Evolutionary conservation across 2,329 filamentous ascomycete genomes (phyloP).

Genomic region (Plectosphaerella plurivora): DNA sequence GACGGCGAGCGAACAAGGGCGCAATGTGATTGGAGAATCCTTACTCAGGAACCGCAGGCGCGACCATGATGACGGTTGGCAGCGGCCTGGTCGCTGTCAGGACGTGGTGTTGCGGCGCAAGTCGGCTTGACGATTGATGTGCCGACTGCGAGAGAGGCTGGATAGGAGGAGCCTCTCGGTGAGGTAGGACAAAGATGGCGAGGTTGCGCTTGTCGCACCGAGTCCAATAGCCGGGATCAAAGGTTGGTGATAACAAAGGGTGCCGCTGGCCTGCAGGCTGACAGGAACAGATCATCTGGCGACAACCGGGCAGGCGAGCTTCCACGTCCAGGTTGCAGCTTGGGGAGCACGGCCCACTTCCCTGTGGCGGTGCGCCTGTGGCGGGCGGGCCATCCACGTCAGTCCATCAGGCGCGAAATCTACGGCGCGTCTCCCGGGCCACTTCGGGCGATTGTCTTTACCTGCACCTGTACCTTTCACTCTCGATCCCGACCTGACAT

Average conservation of each 20-base stretch:
- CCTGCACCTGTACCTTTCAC: too few species aligned
- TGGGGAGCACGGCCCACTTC: conserved; percentile 52
- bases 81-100: neutral
- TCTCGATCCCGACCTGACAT: too few species aligned
- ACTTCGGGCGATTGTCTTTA: neutral
- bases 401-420: neutral
- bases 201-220: too few species aligned
- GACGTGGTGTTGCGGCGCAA: neutral
- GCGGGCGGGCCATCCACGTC: neutral
- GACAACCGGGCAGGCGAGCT: conserved; percentile 31
- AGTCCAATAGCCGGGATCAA: too few species aligned
- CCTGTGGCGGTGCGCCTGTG: conserved; percentile 37
- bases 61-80: conserved; percentile 53
- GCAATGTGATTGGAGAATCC: conserved; percentile 21
- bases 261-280: neutral
- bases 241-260: too few species aligned
- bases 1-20: conserved; percentile 6
- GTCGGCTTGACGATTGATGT: too few species aligned
- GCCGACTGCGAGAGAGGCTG: too few species aligned
- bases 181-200: too few species aligned
- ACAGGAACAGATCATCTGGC: neutral
- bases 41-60: conserved; percentile 73
- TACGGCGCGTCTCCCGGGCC: neutral
- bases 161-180: too few species aligned
- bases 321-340: conserved; percentile 52